phyloP scores from a whole-genome alignment of 2,329 filamentous ascomycete genomes.

The Torrubiellomyces zombiae region DNA sequence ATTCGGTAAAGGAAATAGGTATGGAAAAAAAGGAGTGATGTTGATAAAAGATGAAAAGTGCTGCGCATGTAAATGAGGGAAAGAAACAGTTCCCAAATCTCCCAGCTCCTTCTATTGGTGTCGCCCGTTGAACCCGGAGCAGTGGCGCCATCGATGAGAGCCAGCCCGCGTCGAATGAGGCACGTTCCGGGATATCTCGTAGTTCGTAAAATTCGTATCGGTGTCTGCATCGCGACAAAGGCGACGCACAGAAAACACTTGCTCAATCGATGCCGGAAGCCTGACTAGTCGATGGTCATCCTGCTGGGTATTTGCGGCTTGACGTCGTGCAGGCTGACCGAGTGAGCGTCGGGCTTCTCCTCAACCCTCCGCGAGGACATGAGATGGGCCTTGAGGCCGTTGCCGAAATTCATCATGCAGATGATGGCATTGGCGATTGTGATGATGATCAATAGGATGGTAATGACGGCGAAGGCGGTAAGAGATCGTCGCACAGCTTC shows the following conservation, averaged over 20 bases:
- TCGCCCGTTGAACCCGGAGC: no score
- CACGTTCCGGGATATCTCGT: constrained; percentile 3
- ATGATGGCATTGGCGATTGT: constrained; percentile 78
- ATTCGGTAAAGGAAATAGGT: no score
- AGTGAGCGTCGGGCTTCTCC: constrained; percentile 39
- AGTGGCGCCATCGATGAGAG: no score
- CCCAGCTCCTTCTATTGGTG: no score
- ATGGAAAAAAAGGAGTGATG: no score
- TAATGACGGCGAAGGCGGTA: constrained; percentile 87
- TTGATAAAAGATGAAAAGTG: no score
- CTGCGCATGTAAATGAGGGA: no score
- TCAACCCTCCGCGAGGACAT: constrained; percentile 32
- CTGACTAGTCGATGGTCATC: constrained; percentile 44
- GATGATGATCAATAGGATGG: constrained; percentile 70
- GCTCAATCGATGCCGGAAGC: neutral
- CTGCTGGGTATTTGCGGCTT: constrained; percentile 36
- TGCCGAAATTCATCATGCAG: constrained; percentile 82
- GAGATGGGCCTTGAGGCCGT: constrained; percentile 78
- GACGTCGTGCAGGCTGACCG: constrained; percentile 38
- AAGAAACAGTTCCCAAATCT: no score
- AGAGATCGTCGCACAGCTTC: constrained; percentile 66
- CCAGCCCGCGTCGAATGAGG: no score
- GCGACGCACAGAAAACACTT: no score
- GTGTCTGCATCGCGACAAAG: no score
- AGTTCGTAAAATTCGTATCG: constrained; percentile 17